A percentile compares a stretch with the other conserved stretches of the same genome.
These are phyloP conservation scores for Lepidium aucheri DNA, from an alignment of 345 rosid genomes.

Conservation along the genomic window DNA sequence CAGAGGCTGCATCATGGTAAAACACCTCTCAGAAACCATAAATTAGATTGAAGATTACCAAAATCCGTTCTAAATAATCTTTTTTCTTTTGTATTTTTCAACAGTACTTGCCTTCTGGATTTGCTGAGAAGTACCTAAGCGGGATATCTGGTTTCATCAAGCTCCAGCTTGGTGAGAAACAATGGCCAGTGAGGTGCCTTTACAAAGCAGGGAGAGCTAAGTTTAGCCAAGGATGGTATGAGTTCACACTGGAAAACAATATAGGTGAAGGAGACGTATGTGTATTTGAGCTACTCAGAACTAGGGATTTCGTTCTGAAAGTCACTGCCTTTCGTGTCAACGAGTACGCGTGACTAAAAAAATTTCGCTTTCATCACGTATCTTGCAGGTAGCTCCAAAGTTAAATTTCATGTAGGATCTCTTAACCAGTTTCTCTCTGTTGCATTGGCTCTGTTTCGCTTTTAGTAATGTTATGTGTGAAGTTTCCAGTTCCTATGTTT, in stretches of 20 bases:
- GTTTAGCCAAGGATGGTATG: conserved; percentile 85
- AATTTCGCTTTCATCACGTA: background rate
- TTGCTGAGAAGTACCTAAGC: conserved; percentile 68
- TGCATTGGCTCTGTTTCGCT: no score
- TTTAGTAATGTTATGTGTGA: conserved; percentile 17
- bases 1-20: conserved; percentile 79
- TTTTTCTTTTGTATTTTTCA: background rate
- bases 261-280: conserved; percentile 91
- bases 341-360: conserved; percentile 2
- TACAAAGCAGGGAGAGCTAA: conserved; percentile 82
- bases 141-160: conserved; percentile 82
- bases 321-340: conserved; percentile 62
- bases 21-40: background rate
- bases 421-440: background rate
- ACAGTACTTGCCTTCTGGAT: conserved; percentile 78
- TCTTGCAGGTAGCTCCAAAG: background rate
- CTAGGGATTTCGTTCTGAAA: conserved; percentile 66
- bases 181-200: conserved; percentile 84
- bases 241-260: conserved; percentile 68
- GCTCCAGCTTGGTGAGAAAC: conserved; percentile 60
- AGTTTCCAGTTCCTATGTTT: conserved; percentile 11
- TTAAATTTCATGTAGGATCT: conserved; percentile 10
- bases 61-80: background rate
- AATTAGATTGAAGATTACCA: background rate
- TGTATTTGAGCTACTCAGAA: conserved; percentile 59